Percentiles rank a stretch among this genome's conserved stretches.
Evolutionary conservation across 2,329 filamentous ascomycete species (phyloP).

Genomic region (Penicillium expansum): DNA sequence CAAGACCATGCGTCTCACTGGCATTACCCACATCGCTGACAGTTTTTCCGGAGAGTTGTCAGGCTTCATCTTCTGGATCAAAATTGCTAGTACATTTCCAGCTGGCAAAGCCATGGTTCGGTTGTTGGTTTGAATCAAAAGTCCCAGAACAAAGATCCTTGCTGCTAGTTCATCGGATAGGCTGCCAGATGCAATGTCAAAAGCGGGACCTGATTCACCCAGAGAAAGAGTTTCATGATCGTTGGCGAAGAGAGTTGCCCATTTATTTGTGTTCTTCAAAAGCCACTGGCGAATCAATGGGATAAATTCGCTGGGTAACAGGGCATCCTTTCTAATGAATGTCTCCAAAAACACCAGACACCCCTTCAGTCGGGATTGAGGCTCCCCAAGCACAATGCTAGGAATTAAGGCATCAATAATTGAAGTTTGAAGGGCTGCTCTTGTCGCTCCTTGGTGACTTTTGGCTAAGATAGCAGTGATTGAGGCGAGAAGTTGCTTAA

Average conservation of each 20-base stretch:
- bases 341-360: slow-evolving; percentile 38
- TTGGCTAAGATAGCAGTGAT: slow-evolving; percentile 36
- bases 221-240: slow-evolving; percentile 33
- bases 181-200: slow-evolving; percentile 4
- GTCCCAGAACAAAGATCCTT: slow-evolving; percentile 32
- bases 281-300: slow-evolving; percentile 35
- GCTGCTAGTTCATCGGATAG: slow-evolving; percentile 25
- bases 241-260: slow-evolving; percentile 33
- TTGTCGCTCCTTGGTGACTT: slow-evolving; percentile 23
- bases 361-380: slow-evolving; percentile 39
- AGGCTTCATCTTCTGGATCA: slow-evolving; percentile 31
- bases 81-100: slow-evolving; percentile 28
- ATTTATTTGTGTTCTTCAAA: slow-evolving; percentile 28
- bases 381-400: slow-evolving; percentile 40
- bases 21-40: slow-evolving; percentile 36
- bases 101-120: slow-evolving; percentile 30
- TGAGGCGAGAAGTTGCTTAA: slow-evolving; percentile 46
- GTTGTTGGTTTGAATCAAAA: slow-evolving; percentile 33
- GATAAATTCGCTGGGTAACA: slow-evolving; percentile 33
- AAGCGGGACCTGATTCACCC: slow-evolving; percentile 19
- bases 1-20: slow-evolving; percentile 38
- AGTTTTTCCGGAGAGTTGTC: slow-evolving; percentile 12
- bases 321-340: slow-evolving; percentile 38
- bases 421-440: slow-evolving; percentile 20
- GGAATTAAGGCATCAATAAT: slow-evolving; percentile 33